Percentiles rank a stretch among this genome's conserved stretches.
These are phyloP conservation scores for Moesziomyces aphidis DNA, from an alignment of 1,284 basidiomycete species.

Conservation along the genomic window DNA sequence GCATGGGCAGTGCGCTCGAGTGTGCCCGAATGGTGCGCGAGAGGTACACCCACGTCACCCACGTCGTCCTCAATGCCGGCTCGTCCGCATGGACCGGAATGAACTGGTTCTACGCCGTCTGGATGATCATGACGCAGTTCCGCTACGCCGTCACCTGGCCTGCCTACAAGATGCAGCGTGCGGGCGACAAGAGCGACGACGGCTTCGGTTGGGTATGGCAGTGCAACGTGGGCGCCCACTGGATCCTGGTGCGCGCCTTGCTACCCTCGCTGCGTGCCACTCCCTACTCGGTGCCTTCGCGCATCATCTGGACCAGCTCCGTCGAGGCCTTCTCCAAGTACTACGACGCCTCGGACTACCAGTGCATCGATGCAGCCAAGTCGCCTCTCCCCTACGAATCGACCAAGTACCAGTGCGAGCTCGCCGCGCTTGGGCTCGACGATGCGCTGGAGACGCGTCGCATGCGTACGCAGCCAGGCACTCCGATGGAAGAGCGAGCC, in stretches of 20 bases:
- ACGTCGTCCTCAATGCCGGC: slow-evolving; percentile 67
- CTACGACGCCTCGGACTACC: slow-evolving; percentile 62
- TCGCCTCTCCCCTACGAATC: slow-evolving; percentile 64
- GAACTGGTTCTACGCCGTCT: slow-evolving; percentile 60
- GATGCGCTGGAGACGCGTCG: slow-evolving; percentile 52
- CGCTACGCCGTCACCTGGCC: slow-evolving; percentile 66
- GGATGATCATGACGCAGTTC: slow-evolving; percentile 61
- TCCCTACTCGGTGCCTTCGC: slow-evolving; percentile 58
- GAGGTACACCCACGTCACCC: slow-evolving; percentile 64
- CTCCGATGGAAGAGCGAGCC: slow-evolving; percentile 47
- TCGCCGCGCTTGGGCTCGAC: slow-evolving; percentile 64
- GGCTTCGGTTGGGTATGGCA: slow-evolving; percentile 68
- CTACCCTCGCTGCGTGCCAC: slow-evolving; percentile 55
- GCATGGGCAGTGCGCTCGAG: slow-evolving; percentile 61
- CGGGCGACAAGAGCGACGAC: slow-evolving; percentile 64
- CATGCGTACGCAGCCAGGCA: slow-evolving; percentile 47
- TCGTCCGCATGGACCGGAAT: slow-evolving; percentile 64
- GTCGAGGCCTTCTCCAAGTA: slow-evolving; percentile 62
- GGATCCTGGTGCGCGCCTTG: slow-evolving; percentile 61
- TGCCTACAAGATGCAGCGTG: slow-evolving; percentile 63
- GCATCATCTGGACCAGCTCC: slow-evolving; percentile 68
- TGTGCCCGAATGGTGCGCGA: slow-evolving; percentile 58
- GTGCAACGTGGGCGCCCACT: slow-evolving; percentile 66
- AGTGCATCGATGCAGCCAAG: slow-evolving; percentile 55
- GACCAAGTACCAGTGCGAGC: slow-evolving; percentile 68